Evolutionary conservation across 768 basidiomycete genomes (phyloP).

Genomic region (Lentinus tigrinus): DNA sequence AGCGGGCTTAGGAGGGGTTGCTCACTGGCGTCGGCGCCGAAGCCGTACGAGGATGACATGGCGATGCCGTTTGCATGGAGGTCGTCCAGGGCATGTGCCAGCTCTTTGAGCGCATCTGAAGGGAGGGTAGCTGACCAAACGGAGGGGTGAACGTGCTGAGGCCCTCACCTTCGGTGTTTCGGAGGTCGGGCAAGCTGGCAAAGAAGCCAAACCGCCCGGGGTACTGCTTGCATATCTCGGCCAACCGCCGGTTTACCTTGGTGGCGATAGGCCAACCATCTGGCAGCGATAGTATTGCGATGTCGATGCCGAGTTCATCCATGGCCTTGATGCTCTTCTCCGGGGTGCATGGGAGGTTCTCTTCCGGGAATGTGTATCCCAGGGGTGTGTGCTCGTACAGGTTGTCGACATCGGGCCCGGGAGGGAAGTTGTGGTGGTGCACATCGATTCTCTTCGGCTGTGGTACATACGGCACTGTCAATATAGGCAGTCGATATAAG

Average conservation of each 20-base stretch:
- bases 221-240: constrained; percentile 45
- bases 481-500: no score
- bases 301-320: constrained; percentile 55
- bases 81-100: constrained; percentile 57
- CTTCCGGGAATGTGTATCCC: constrained; percentile 64
- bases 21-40: constrained; percentile 52
- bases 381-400: constrained; percentile 39
- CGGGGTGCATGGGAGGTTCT: constrained; percentile 63
- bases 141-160: no score
- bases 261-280: constrained; percentile 42
- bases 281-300: constrained; percentile 66
- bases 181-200: constrained; percentile 50
- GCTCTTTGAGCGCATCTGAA: constrained; percentile 61
- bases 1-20: background rate
- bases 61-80: constrained; percentile 64
- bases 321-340: constrained; percentile 57
- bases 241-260: constrained; percentile 45
- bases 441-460: constrained; percentile 46
- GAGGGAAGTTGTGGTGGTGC: constrained; percentile 72
- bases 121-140: no score
- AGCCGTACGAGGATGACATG: constrained; percentile 64
- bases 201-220: constrained; percentile 67
- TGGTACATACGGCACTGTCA: background rate
- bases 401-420: constrained; percentile 48
- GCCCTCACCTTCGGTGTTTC: background rate